Conservation (phyloP, 2,329 filamentous ascomycete species). For the Boeremia lycopersici region DNA sequence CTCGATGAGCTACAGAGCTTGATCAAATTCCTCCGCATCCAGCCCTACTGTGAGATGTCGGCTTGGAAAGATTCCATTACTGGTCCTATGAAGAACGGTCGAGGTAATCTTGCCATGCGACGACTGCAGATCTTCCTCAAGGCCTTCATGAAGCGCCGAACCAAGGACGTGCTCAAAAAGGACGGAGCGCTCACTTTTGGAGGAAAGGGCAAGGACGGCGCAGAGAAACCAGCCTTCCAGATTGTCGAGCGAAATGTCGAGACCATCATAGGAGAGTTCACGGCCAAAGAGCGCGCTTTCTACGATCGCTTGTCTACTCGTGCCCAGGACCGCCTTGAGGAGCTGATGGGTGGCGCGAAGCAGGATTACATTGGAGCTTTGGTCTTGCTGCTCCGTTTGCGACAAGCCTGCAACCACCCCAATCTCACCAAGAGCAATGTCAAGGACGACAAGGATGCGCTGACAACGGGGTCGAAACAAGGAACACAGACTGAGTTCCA, state of each 20-base stretch:
- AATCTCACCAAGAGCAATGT: conserved; percentile 85
- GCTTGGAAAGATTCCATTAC: conserved; percentile 94
- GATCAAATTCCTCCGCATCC: conserved; percentile 89
- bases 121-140: conserved; percentile 83
- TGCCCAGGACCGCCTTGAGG: conserved; percentile 83
- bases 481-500: conserved; percentile 46
- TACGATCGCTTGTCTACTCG: conserved; percentile 83
- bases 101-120: conserved; percentile 85
- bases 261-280: conserved; percentile 77
- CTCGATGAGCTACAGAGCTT: conserved; percentile 94
- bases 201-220: conserved; percentile 65
- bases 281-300: conserved; percentile 79
- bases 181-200: conserved; percentile 81
- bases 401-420: conserved; percentile 95
- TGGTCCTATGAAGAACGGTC: conserved; percentile 84
- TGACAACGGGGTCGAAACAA: conserved; percentile 65
- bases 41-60: conserved; percentile 83
- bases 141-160: conserved; percentile 98
- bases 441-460: conserved; percentile 83
- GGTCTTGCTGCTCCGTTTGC: conserved; percentile 84
- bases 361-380: conserved; percentile 93
- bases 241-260: conserved; percentile 91
- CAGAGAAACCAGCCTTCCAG: conserved; percentile 73
- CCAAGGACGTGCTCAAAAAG: conserved; percentile 93
- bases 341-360: conserved; percentile 81